These are phyloP conservation scores for Haplosporangium sp. DNA, from an alignment of 371 early-diverging fungal species.

Conservation along the genomic window DNA sequence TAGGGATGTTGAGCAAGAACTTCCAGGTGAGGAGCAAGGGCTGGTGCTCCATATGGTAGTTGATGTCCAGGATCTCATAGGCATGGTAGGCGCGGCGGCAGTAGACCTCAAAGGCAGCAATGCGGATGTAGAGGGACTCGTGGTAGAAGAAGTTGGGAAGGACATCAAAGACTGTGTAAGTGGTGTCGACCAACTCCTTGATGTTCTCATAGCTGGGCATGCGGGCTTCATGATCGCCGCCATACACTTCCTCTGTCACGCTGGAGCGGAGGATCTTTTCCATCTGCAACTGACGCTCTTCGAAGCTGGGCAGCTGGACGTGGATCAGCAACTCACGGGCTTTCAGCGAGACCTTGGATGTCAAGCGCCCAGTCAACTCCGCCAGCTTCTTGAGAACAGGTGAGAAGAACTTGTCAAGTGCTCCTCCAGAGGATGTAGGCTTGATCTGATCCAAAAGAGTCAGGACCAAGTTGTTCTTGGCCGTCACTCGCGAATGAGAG, in stretches of 20 bases:
- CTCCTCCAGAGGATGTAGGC: slow-evolving; percentile 69
- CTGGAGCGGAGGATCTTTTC: slow-evolving; percentile 83
- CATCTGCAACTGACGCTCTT: slow-evolving; percentile 90
- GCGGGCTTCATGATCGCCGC: slow-evolving; percentile 77
- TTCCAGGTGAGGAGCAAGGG: slow-evolving; percentile 86
- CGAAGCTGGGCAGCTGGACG: slow-evolving; percentile 92
- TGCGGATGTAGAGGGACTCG: slow-evolving; percentile 77
- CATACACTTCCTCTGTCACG: slow-evolving; percentile 83
- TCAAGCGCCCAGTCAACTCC: slow-evolving; percentile 78
- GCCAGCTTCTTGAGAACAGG: slow-evolving; percentile 87
- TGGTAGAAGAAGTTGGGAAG: slow-evolving; percentile 95
- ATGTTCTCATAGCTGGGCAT: slow-evolving; percentile 85
- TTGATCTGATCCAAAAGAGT: slow-evolving; percentile 83
- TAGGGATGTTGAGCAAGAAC: slow-evolving; percentile 70
- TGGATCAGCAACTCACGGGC: slow-evolving; percentile 94
- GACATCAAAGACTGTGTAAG: slow-evolving; percentile 96
- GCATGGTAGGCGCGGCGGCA: slow-evolving; percentile 96
- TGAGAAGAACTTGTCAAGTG: slow-evolving; percentile 78
- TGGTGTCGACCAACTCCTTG: slow-evolving; percentile 90
- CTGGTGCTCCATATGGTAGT: slow-evolving; percentile 76
- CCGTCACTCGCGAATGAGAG: slow-evolving; percentile 85
- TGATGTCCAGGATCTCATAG: slow-evolving; percentile 87
- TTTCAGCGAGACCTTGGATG: slow-evolving; percentile 91
- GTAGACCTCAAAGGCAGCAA: slow-evolving; percentile 96
- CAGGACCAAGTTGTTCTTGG: slow-evolving; percentile 83